Evolutionary conservation across 2,329 filamentous ascomycete species (phyloP).

Genomic region (Exserohilum turcica): DNA sequence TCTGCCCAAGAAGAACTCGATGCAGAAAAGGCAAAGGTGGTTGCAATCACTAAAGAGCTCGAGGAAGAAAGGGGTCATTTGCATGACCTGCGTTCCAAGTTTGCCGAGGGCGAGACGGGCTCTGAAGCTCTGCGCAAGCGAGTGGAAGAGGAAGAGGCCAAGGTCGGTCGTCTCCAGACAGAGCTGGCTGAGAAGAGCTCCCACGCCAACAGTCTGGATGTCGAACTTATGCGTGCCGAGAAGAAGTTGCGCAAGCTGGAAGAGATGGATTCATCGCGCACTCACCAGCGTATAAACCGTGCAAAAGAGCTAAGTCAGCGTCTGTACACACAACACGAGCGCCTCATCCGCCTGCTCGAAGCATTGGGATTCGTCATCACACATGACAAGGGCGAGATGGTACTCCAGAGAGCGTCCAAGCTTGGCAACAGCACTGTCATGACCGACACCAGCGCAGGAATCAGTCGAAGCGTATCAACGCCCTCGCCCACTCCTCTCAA

Average conservation of each 20-base stretch:
- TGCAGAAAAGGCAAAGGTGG: slow-evolving; percentile 54
- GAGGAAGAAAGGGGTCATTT: slow-evolving; percentile 72
- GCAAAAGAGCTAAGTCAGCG: slow-evolving; percentile 84
- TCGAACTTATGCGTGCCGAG: slow-evolving; percentile 72
- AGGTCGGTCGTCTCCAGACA: slow-evolving; percentile 68
- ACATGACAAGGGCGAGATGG: slow-evolving; percentile 73
- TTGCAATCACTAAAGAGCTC: slow-evolving; percentile 58
- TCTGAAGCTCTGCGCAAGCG: slow-evolving; percentile 77
- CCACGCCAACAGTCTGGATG: slow-evolving; percentile 75
- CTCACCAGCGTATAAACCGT: slow-evolving; percentile 72
- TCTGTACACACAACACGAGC: slow-evolving; percentile 82
- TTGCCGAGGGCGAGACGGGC: slow-evolving; percentile 82
- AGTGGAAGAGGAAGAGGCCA: slow-evolving; percentile 75
- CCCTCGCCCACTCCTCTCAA: slow-evolving; percentile 60
- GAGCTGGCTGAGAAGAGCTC: slow-evolving; percentile 76
- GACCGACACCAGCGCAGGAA: slow-evolving; percentile 43
- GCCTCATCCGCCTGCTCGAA: slow-evolving; percentile 81
- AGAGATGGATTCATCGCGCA: slow-evolving; percentile 55
- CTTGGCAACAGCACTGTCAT: slow-evolving; percentile 56
- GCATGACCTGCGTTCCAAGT: slow-evolving; percentile 68
- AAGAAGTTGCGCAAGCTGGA: slow-evolving; percentile 65
- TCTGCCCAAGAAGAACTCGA: slow-evolving; percentile 52
- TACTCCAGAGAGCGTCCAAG: slow-evolving; percentile 72
- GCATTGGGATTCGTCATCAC: slow-evolving; percentile 82
- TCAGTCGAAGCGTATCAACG: slow-evolving; percentile 60